Conservation (phyloP, 306 rosid genomes). For the Corylus avellana region DNA sequence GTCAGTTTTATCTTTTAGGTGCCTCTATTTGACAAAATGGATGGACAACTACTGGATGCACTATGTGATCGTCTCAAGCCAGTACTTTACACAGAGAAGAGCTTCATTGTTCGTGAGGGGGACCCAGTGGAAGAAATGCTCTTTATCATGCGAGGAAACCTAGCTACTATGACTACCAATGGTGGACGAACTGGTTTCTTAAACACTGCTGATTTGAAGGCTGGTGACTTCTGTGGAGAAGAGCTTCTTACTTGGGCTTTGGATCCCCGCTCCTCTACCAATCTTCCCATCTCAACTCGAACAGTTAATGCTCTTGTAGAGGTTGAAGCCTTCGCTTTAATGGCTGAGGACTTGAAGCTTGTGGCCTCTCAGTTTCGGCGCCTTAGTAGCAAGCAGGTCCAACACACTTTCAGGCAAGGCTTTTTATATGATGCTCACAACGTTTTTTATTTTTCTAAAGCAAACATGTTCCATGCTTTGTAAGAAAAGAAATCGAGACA, state of each 20-base stretch:
- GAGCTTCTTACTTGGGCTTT: slow-evolving; percentile 95
- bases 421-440: slow-evolving; percentile 13
- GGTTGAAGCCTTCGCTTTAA: slow-evolving; percentile 88
- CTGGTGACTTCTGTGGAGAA: slow-evolving; percentile 96
- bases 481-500: too few species aligned
- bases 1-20: slow-evolving; percentile 46
- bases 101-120: slow-evolving; percentile 72
- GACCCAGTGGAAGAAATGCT: slow-evolving; percentile 94
- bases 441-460: not conserved
- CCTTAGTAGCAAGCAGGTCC: slow-evolving; percentile 68
- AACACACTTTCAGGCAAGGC: slow-evolving; percentile 72
- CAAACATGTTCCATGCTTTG: too few species aligned
- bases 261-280: slow-evolving; percentile 58
- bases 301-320: slow-evolving; percentile 70
- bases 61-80: slow-evolving; percentile 78
- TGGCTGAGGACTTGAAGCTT: slow-evolving; percentile 65
- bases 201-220: slow-evolving; percentile 49
- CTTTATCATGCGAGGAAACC: slow-evolving; percentile 73
- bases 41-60: slow-evolving; percentile 72
- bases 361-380: slow-evolving; percentile 77
- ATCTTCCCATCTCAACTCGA: slow-evolving; percentile 74
- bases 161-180: slow-evolving; percentile 58
- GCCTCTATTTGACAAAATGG: slow-evolving; percentile 69
- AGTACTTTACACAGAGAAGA: slow-evolving; percentile 65
- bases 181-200: slow-evolving; percentile 81